Conservation (phyloP, 305 asterid species). For the Fraxinus floribunda region DNA sequence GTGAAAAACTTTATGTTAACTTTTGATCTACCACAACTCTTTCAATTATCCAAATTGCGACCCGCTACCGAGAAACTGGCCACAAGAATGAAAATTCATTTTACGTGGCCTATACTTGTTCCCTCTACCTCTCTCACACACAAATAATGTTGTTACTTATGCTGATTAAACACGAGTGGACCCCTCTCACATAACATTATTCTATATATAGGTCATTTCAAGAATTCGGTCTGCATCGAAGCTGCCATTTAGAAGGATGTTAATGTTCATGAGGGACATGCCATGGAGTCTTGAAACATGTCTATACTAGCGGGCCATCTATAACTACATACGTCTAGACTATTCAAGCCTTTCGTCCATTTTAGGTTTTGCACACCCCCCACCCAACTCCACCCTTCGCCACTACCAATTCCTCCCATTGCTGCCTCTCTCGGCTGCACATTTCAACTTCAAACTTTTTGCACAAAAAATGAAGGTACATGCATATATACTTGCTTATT, state of each 20-base stretch:
- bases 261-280: constrained; percentile 12
- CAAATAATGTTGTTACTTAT: no score
- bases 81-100: neutral
- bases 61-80: neutral
- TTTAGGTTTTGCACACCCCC: neutral
- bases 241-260: constrained; percentile 29
- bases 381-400: neutral
- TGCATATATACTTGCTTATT: neutral
- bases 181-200: neutral
- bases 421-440: constrained; percentile 3
- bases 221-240: constrained; percentile 18
- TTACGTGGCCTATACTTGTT: neutral
- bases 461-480: constrained; percentile 41
- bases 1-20: neutral
- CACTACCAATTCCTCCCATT: constrained; percentile 9
- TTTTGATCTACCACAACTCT: no score
- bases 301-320: constrained; percentile 19
- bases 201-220: constrained; percentile 9
- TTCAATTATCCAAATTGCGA: neutral
- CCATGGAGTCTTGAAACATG: constrained; percentile 18
- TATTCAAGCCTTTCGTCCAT: neutral
- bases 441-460: constrained; percentile 35
- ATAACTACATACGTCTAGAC: constrained; percentile 22
- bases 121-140: neutral
- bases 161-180: neutral